These are phyloP conservation scores for Botryosphaeria dothidea DNA, from an alignment of 2,329 filamentous ascomycete genomes.

Conservation along the genomic window DNA sequence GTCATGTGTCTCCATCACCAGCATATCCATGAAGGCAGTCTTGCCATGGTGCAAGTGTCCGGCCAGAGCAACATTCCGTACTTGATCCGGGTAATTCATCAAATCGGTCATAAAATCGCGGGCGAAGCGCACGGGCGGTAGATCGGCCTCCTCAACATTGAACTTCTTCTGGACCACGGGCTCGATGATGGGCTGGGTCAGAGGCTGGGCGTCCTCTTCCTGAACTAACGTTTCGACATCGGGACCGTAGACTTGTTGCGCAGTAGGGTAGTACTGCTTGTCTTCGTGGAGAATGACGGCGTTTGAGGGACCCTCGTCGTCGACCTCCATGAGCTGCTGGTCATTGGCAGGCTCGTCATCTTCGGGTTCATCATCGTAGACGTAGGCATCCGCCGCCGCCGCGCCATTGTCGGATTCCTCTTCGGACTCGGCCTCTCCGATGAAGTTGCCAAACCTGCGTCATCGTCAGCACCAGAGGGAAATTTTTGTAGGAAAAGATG, in stretches of 20 bases:
- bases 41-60: conserved; percentile 97
- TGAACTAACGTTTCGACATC: conserved; percentile 96
- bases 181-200: conserved; percentile 89
- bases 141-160: conserved; percentile 84
- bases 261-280: conserved; percentile 99
- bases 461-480: conserved; percentile 21
- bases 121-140: conserved; percentile 85
- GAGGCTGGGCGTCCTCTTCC: conserved; percentile 93
- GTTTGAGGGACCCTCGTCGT: conserved; percentile 89
- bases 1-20: conserved; percentile 93
- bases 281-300: conserved; percentile 98
- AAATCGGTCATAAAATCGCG: conserved; percentile 92
- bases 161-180: conserved; percentile 96
- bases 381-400: conserved; percentile 77
- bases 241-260: conserved; percentile 88
- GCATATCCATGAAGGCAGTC: conserved; percentile 97
- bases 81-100: conserved; percentile 94
- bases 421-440: conserved; percentile 90
- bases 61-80: conserved; percentile 86
- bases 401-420: conserved; percentile 79
- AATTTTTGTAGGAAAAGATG: background rate
- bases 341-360: conserved; percentile 56
- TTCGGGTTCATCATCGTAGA: conserved; percentile 68
- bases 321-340: conserved; percentile 91
- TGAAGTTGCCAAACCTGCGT: conserved; percentile 91